Conservation (phyloP, 345 rosid genomes). For the sweet orange (Citrus sinensis) region DNA sequence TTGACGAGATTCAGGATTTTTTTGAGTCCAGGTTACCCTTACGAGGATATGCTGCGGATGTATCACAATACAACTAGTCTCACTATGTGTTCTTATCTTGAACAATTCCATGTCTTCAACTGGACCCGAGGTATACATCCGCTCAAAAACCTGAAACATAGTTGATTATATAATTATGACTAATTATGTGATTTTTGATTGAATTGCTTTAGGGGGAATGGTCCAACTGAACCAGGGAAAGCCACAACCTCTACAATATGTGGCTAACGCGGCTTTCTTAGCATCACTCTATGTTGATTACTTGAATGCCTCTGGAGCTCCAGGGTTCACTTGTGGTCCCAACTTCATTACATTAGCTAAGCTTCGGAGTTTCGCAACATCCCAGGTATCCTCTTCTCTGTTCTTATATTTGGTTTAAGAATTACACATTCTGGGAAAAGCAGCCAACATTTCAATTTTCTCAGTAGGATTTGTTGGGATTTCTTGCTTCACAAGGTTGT, state of each 20-base stretch:
- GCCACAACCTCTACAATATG: slow-evolving; percentile 62
- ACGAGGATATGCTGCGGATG: slow-evolving; percentile 72
- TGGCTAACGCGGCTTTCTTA: slow-evolving; percentile 70
- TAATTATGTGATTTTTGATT: no score
- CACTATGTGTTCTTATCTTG: slow-evolving; percentile 78
- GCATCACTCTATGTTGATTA: slow-evolving; percentile 75
- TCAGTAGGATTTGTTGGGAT: no score
- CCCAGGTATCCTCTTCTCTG: slow-evolving; percentile 23
- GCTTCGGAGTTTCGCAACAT: slow-evolving; percentile 54
- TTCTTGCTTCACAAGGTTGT: no score
- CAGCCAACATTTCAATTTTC: no score
- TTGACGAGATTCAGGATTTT: slow-evolving; percentile 70
- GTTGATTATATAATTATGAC: no score
- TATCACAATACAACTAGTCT: slow-evolving; percentile 68
- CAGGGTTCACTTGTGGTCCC: slow-evolving; percentile 68
- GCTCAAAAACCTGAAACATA: no score
- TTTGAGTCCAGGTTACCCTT: slow-evolving; percentile 76
- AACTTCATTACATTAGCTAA: slow-evolving; percentile 28
- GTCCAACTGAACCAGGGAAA: slow-evolving; percentile 50
- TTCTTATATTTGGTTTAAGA: no score
- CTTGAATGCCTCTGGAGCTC: slow-evolving; percentile 57
- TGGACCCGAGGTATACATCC: slow-evolving; percentile 15
- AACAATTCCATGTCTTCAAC: slow-evolving; percentile 57
- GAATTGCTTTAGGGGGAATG: slow-evolving; percentile 55
- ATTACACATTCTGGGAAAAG: no score